phyloP scores from a whole-genome alignment of 2,329 filamentous ascomycete genomes.

The Stemphylium lycopersici region DNA sequence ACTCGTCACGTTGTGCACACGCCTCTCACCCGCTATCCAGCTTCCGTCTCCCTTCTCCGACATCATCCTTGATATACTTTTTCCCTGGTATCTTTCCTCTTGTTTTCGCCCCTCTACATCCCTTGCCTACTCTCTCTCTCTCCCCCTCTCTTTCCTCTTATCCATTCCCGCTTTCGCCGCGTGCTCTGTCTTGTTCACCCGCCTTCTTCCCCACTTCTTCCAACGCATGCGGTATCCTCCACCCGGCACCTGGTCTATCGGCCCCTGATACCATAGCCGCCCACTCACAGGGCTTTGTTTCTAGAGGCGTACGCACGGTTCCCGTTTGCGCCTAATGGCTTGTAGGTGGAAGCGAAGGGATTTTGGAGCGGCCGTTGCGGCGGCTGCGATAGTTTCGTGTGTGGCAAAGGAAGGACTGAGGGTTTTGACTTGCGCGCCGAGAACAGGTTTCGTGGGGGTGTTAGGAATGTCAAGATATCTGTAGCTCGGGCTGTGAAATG shows the following conservation, averaged over 20 bases:
- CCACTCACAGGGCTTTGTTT: background rate
- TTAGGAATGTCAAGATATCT: background rate
- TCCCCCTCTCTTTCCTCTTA: background rate
- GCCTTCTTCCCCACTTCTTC: background rate
- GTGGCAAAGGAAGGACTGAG: too few species aligned
- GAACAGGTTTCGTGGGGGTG: too few species aligned
- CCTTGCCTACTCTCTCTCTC: too few species aligned
- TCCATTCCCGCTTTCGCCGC: background rate
- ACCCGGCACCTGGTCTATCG: background rate
- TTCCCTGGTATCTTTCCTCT: too few species aligned
- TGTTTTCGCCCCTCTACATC: too few species aligned
- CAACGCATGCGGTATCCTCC: background rate
- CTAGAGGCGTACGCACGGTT: background rate
- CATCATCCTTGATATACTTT: too few species aligned
- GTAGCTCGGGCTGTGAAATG: background rate
- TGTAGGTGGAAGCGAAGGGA: background rate
- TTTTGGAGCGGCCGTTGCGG: background rate
- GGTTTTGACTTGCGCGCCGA: background rate
- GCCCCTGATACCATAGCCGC: background rate
- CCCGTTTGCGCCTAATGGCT: background rate
- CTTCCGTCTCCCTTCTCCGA: too few species aligned
- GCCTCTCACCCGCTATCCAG: background rate
- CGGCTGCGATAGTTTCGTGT: background rate
- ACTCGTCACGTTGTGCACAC: background rate
- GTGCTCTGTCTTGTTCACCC: too few species aligned